Base-by-base conservation (phyloP, 805 yeast genomes). In the Barnettozyma sucrosica region DNA sequence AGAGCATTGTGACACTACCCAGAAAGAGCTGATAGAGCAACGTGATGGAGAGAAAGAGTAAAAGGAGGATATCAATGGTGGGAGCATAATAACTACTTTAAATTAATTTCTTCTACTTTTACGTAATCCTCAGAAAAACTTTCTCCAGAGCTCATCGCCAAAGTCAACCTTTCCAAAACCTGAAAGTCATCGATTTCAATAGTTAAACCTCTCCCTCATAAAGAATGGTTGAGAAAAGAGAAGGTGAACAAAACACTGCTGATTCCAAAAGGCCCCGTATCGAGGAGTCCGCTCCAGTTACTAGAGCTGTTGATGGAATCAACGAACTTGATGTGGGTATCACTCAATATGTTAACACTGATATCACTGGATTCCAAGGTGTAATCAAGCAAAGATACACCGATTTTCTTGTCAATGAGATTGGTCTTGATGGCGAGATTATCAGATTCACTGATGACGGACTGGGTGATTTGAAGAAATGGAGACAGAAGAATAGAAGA, bases 331-430 rank as follows among this genome's bases (percentile, higher is more conserved):
- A 89, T 63, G 99, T 93, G 9, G 99, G 99, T 6, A 92, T 93
- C 53, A 81, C 88, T 1, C 78, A 79, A 44, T 90, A 70, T 57
- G 66, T 89, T 32, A 78, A 80, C 42, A 62, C 71, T 2, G 73
- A 69, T 5, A 57, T 71, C 23, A 65, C 71, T 9, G 95, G 97
- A 3, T 88, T 93, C 53, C 63, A 65, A 16, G 99, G 98, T 3
- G 74, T 76, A 13, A 71, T 93, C 57, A 93, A 93, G 65, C 95
- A 87, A 61, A 72, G 97, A 51, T 90, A 89, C 66, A 83, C 96
- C 11, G 99, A 93, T 63, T 93, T 93, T 63, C 75, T 88, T 61
- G 99, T 93, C 40, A 88, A 89, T 65, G 99, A 93, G 65, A 84
- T 93, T 48, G 84, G 74, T 51, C 56, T 67, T 26, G 67, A 77